Evolutionary conservation across 2,329 filamentous ascomycete genomes (phyloP).

Genomic region (Verticillium alfalfae): DNA sequence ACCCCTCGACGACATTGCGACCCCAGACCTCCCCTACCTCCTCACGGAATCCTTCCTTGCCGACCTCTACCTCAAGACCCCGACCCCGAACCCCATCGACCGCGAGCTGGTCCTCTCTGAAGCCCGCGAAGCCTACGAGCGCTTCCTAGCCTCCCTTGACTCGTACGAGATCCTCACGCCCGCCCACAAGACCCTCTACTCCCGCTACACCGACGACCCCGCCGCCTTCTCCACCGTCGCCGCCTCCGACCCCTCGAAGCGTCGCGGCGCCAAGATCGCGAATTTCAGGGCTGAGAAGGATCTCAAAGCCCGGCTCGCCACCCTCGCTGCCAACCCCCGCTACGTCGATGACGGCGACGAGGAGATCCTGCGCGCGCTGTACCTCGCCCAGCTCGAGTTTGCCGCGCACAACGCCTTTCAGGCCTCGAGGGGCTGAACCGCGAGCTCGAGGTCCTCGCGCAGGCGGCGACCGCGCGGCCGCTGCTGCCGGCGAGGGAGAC

Average conservation of each 20-base stretch:
- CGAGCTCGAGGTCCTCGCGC: conserved; percentile 75
- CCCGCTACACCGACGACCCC: conserved; percentile 67
- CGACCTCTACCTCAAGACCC: conserved; percentile 68
- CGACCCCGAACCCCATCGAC: conserved; percentile 43
- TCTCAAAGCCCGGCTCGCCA: conserved; percentile 74
- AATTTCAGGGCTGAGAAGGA: conserved; percentile 82
- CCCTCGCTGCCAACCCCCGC: conserved; percentile 35
- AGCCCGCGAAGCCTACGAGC: conserved; percentile 69
- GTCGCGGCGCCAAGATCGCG: conserved; percentile 78
- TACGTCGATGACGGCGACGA: conserved; percentile 76
- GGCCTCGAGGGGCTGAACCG: conserved; percentile 79
- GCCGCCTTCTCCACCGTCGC: conserved; percentile 65
- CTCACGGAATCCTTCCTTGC: conserved; percentile 73
- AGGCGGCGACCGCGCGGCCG: conserved; percentile 52
- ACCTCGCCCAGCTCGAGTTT: conserved; percentile 70
- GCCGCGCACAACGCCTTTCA: conserved; percentile 78
- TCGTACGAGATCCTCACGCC: conserved; percentile 67
- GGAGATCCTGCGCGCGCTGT: conserved; percentile 71
- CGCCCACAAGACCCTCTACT: conserved; percentile 63
- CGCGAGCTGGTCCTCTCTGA: conserved; percentile 57
- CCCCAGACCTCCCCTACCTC: conserved; percentile 80
- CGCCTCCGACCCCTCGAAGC: conserved; percentile 50
- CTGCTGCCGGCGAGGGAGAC: conserved; percentile 36
- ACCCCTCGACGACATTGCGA: conserved; percentile 77
- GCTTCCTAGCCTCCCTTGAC: conserved; percentile 71